Conservation (phyloP, 345 rosid genomes). For the Excoecaria cochinchinensis region DNA sequence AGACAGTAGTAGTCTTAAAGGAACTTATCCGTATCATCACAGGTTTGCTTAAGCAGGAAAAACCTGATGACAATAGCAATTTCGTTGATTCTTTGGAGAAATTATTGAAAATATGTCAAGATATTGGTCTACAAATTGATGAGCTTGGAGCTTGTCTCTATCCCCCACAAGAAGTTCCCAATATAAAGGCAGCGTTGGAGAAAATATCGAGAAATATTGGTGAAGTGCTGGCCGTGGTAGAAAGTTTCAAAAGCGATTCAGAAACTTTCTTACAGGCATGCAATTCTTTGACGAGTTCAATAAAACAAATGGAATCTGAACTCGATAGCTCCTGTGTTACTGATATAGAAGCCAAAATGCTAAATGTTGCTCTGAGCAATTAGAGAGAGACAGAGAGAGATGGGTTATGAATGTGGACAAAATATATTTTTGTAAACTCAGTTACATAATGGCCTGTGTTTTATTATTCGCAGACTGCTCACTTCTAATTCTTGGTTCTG, state of each 20-base stretch:
- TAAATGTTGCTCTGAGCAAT: constrained; percentile 44
- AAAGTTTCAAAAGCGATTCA: constrained; percentile 39
- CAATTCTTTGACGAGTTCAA: constrained; percentile 34
- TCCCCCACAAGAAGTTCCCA: constrained; percentile 73
- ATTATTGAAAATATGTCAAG: constrained; percentile 62
- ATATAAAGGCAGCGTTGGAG: constrained; percentile 43
- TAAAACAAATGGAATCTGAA: constrained; percentile 47
- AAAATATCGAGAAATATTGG: constrained; percentile 33
- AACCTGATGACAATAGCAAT: constrained; percentile 40
- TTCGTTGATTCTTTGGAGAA: constrained; percentile 74
- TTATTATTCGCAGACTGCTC: background rate
- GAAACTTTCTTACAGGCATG: constrained; percentile 56
- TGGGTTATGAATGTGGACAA: background rate
- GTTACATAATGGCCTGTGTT: background rate
- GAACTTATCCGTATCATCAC: constrained; percentile 77
- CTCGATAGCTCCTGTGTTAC: constrained; percentile 27
- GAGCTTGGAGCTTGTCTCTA: constrained; percentile 86
- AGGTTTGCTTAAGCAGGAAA: constrained; percentile 66
- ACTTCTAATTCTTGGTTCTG: background rate
- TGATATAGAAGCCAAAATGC: constrained; percentile 48
- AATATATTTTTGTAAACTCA: background rate
- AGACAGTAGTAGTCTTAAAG: constrained; percentile 53
- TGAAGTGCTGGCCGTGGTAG: constrained; percentile 47
- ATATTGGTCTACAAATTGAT: constrained; percentile 58
- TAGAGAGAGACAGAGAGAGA: constrained; percentile 14